Evolutionary conservation across 257 asterid species (phyloP), one percentile per base, ranked within the genome.

Genomic region (Apocynum venetum): DNA sequence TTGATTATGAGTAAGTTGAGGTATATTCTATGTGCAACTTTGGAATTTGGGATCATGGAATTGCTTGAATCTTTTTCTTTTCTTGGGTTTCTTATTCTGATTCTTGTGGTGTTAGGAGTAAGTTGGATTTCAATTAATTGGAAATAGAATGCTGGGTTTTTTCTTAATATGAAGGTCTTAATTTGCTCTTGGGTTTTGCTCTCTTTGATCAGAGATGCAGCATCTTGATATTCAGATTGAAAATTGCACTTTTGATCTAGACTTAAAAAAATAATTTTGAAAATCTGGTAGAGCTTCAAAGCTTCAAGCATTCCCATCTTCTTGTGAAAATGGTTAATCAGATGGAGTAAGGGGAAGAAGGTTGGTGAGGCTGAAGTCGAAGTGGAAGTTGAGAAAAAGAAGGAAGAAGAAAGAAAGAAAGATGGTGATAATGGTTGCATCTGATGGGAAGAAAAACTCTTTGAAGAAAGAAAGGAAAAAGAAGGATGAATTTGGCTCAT

Each of bases 1-100:
- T 25, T 25, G 31, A 25, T 25, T 25, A 25, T 25, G 31, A 25
- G 31, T 25, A 25, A 25, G 88, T 80, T 15, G 92, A 89, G 93
- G 96, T 89, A 63, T 46, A 40, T 60, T 48, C 44, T 80, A 4
- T 13, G 43, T n/a, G 38, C 36, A 47, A 2, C 71, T 2, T 60
- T 3, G 9, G 36, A 10, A 59, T 61, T 4, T 12, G 71, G 56
- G 40, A 9, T 68, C 14, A 65, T 66, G 36, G 41, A 49, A n/a
- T 47, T 20, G 49, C 53, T 53, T 3, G 14, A 36, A 17, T 38
- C 10, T 6, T 43, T 49, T 38, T 25, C 13, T 19, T 64, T 7
- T 51, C 13, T 44, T 47, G 71, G 49, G 19, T 55, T 43, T 69
- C 8, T 20, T 9, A 25, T 48, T 61, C 53, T 41, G 40, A 44